These are phyloP conservation scores for Wickerhamiella shivajii DNA, from an alignment of 805 yeast genomes.

Conservation along the genomic window DNA sequence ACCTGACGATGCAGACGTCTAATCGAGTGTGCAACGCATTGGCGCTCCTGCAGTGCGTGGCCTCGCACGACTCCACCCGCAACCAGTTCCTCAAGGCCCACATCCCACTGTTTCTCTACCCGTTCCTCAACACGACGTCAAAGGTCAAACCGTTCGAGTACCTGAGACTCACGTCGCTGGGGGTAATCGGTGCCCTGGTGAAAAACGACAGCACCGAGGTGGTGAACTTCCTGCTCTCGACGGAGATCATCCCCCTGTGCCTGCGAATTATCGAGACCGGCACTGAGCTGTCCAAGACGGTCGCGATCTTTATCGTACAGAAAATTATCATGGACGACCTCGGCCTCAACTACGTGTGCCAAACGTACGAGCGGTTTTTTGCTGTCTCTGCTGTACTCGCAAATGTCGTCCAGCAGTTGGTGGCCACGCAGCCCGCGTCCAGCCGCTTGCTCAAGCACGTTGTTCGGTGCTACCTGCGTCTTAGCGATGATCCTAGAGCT, in stretches of 20 bases:
- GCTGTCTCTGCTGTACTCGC: slow-evolving; percentile 84
- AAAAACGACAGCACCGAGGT: slow-evolving; percentile 94
- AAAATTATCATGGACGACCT: slow-evolving; percentile 83
- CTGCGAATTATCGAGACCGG: slow-evolving; percentile 90
- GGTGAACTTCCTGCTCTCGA: slow-evolving; percentile 77
- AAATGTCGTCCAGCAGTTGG: slow-evolving; percentile 77
- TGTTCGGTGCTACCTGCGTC: slow-evolving; percentile 80
- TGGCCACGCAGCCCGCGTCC: slow-evolving; percentile 44
- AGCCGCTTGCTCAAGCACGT: slow-evolving; percentile 84
- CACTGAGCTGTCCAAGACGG: slow-evolving; percentile 86
- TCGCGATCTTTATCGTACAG: slow-evolving; percentile 90
- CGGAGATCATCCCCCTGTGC: slow-evolving; percentile 92
- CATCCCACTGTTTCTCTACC: slow-evolving; percentile 82
- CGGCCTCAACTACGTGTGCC: slow-evolving; percentile 85
- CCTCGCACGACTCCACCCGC: slow-evolving; percentile 86
- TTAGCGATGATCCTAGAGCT: slow-evolving; percentile 83
- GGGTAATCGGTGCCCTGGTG: slow-evolving; percentile 93
- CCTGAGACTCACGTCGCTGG: slow-evolving; percentile 78
- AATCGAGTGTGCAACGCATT: slow-evolving; percentile 92
- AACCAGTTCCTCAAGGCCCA: slow-evolving; percentile 76
- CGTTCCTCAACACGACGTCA: slow-evolving; percentile 82
- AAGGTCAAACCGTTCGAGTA: slow-evolving; percentile 90
- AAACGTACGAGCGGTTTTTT: slow-evolving; percentile 84
- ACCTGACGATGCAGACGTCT: slow-evolving; percentile 68
- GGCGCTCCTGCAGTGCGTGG: slow-evolving; percentile 90